Conservation (phyloP, 345 rosid genomes). For the Arabidopsis arenosa region DNA sequence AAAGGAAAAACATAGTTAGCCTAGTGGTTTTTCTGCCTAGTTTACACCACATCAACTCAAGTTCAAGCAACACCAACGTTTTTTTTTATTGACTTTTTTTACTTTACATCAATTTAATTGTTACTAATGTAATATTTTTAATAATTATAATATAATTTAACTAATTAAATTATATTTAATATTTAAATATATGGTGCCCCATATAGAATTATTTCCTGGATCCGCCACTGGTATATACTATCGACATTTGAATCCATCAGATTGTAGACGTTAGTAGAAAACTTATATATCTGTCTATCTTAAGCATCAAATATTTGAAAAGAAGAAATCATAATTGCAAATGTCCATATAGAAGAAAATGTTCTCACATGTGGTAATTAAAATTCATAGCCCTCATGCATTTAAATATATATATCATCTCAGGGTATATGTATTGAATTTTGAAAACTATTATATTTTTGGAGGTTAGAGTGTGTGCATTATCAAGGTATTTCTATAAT, state of each 20-base stretch:
- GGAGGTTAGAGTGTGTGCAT: not conserved
- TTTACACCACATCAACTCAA: no score
- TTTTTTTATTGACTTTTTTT: no score
- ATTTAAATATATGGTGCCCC: no score
- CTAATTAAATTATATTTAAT: no score
- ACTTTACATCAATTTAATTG: no score
- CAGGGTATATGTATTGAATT: not conserved
- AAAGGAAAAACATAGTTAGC: no score
- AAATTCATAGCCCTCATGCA: not conserved
- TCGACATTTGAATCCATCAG: not conserved
- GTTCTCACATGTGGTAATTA: constrained; percentile 15
- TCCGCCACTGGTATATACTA: not conserved
- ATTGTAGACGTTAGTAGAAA: not conserved
- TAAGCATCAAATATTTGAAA: constrained; percentile 16
- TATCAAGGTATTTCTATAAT: not conserved
- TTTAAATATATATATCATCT: not conserved
- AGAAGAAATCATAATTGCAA: not conserved
- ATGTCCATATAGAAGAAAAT: constrained; percentile 1
- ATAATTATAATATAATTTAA: no score
- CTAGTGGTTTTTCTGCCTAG: no score
- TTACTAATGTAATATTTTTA: no score
- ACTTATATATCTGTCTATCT: not conserved
- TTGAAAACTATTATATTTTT: not conserved
- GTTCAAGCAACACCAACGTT: no score
- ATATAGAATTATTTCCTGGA: no score